A percentile compares a stretch with the other conserved stretches of the same genome.
Conservation (phyloP, 176 grass and related monocot species). For the Alopecurus myosuroides region DNA sequence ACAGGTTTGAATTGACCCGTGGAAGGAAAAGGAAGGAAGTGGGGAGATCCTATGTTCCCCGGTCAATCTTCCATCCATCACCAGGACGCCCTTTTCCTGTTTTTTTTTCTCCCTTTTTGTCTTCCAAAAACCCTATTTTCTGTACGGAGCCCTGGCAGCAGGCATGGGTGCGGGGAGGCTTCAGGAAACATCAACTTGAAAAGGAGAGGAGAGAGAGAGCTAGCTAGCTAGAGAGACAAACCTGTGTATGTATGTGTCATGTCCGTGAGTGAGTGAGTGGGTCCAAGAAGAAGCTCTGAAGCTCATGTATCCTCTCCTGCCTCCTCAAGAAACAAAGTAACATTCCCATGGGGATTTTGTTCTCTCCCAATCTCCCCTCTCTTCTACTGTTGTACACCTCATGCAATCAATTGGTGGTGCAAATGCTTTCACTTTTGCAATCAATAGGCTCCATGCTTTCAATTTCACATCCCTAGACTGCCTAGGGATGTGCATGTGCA, state of each 20-base stretch:
- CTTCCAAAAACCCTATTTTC: conserved; percentile 47
- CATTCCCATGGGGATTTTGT: conserved; percentile 39
- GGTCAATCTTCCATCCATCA: conserved; percentile 47
- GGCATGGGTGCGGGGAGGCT: conserved; percentile 34
- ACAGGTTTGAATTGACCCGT: conserved; percentile 38
- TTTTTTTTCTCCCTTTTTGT: neutral
- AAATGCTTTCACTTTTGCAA: conserved; percentile 25
- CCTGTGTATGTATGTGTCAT: conserved; percentile 37
- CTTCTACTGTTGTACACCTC: conserved; percentile 20
- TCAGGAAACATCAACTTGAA: conserved; percentile 50
- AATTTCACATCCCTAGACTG: conserved; percentile 3
- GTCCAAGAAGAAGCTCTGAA: conserved; percentile 33
- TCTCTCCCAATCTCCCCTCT: neutral
- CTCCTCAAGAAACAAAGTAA: conserved; percentile 36
- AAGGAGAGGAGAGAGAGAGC: conserved; percentile 3
- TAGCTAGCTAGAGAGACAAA: conserved; percentile 6
- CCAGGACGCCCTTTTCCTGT: neutral
- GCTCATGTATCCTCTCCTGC: conserved; percentile 48
- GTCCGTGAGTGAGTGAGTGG: conserved; percentile 23
- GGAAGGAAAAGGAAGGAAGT: conserved; percentile 29
- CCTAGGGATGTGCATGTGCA: neutral
- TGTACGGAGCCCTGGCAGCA: conserved; percentile 39
- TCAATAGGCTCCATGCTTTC: conserved; percentile 13
- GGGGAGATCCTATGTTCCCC: conserved; percentile 46
- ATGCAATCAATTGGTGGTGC: conserved; percentile 12